A percentile compares a stretch with the other conserved stretches of the same genome.
These are phyloP conservation scores for Stachybotrys elegans DNA, from an alignment of 2,329 filamentous ascomycete species.

Conservation along the genomic window DNA sequence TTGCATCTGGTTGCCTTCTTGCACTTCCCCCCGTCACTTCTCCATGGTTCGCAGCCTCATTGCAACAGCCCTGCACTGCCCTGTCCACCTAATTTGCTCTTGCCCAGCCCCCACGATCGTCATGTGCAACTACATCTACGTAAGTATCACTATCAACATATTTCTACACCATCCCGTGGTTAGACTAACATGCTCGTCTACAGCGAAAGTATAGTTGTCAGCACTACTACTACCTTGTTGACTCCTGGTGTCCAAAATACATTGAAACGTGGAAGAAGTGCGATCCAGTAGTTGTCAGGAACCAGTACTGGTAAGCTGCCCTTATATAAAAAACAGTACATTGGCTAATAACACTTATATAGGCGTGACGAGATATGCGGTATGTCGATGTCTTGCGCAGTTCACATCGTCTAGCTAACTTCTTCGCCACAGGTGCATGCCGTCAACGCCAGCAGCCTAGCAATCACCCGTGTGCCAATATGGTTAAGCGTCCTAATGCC, in stretches of 20 bases:
- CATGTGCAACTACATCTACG: constrained; percentile 50
- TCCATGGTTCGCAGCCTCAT: no score
- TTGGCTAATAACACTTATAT: no score
- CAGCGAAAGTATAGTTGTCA: constrained; percentile 48
- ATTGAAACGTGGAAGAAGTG: constrained; percentile 38
- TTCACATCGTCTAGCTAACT: constrained; percentile 16
- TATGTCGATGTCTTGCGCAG: no score
- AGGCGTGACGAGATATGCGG: constrained; percentile 41
- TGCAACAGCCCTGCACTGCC: no score
- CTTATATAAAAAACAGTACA: no score
- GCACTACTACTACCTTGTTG: constrained; percentile 44
- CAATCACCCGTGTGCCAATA: constrained; percentile 31
- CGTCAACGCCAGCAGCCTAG: constrained; percentile 33
- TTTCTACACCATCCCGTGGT: no score
- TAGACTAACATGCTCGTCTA: constrained; percentile 6
- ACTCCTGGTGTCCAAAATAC: constrained; percentile 40
- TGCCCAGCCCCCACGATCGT: constrained; percentile 14
- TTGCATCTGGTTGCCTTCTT: no score
- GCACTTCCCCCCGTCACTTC: no score
- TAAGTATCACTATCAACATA: constrained; percentile 17
- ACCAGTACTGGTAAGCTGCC: constrained; percentile 36
- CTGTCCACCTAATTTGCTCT: no score
- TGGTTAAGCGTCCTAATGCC: no score
- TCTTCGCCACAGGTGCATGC: constrained; percentile 27
- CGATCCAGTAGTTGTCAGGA: constrained; percentile 37